These are phyloP conservation scores for Gracilaria domingensis DNA, from an alignment of 23 red algal species.

Conservation along the genomic window DNA sequence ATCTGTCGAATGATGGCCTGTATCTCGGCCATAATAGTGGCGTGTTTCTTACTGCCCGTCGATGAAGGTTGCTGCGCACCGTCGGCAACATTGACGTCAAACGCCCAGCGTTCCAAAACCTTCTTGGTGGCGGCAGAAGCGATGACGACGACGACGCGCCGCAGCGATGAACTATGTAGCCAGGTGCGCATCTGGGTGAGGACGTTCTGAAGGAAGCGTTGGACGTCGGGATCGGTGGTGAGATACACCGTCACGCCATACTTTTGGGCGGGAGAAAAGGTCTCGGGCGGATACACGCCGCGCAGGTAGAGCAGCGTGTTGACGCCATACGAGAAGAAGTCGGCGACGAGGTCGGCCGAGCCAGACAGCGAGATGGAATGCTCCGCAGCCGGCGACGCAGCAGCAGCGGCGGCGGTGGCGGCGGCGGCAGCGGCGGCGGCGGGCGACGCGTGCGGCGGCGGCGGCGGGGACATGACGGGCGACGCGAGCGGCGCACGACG, in stretches of 20 bases:
- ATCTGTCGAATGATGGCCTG: conserved; percentile 95
- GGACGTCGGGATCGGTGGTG: conserved; percentile 77
- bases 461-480: not conserved
- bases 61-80: not conserved
- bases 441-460: not conserved
- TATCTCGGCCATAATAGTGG: conserved; percentile 81
- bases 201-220: conserved; percentile 70
- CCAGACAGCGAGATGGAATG: conserved; percentile 81
- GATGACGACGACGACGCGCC: conserved; percentile 85
- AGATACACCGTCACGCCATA: conserved; percentile 91
- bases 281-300: conserved; percentile 95
- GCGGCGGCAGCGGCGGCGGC: not conserved
- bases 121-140: conserved; percentile 74
- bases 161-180: conserved; percentile 67
- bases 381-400: conserved; percentile 12
- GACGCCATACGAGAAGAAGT: conserved; percentile 93
- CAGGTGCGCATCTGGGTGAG: conserved; percentile 82
- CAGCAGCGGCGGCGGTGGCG: not conserved
- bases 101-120: conserved; percentile 93
- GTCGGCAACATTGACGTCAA: conserved; percentile 72
- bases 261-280: conserved; percentile 84
- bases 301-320: conserved; percentile 94
- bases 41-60: conserved; percentile 30
- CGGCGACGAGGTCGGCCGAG: conserved; percentile 86
- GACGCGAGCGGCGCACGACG: no score